Conservation (phyloP, 306 rosid genomes). For the Potentilla sterilis region DNA sequence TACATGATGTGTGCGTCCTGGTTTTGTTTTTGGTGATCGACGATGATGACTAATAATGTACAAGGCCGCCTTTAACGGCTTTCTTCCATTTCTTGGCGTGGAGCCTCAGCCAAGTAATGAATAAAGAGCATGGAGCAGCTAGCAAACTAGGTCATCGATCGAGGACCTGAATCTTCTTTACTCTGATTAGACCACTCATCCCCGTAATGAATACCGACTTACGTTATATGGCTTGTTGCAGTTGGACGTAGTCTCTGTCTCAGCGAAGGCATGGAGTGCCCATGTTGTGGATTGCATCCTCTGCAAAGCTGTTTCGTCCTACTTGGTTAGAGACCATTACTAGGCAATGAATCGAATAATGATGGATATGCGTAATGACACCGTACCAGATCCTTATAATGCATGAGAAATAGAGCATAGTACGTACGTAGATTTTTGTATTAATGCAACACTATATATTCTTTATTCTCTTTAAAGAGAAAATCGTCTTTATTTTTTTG, state of each 20-base stretch:
- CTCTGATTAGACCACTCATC: background rate
- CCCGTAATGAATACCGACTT: background rate
- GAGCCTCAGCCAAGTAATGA: slow-evolving; percentile 22
- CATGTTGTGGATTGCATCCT: background rate
- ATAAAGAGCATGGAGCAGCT: background rate
- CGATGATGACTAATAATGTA: background rate
- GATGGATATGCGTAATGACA: background rate
- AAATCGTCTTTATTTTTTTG: too few species aligned
- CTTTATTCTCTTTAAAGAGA: too few species aligned
- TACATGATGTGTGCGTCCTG: background rate
- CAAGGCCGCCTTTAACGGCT: slow-evolving; percentile 4
- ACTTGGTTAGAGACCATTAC: background rate
- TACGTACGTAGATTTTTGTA: too few species aligned
- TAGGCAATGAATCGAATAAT: background rate
- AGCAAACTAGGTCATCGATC: background rate
- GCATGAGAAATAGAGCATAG: too few species aligned
- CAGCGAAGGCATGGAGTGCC: background rate
- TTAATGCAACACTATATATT: too few species aligned
- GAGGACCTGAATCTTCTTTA: background rate
- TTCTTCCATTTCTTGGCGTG: background rate
- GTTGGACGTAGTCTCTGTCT: background rate
- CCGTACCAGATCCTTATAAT: background rate
- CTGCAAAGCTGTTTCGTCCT: background rate
- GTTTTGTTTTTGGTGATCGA: background rate
- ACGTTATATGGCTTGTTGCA: background rate